Evolutionary conservation across 768 basidiomycete genomes (phyloP), one percentile per base, ranked within the genome.

Genomic region (Leccinum subtestaceum): DNA sequence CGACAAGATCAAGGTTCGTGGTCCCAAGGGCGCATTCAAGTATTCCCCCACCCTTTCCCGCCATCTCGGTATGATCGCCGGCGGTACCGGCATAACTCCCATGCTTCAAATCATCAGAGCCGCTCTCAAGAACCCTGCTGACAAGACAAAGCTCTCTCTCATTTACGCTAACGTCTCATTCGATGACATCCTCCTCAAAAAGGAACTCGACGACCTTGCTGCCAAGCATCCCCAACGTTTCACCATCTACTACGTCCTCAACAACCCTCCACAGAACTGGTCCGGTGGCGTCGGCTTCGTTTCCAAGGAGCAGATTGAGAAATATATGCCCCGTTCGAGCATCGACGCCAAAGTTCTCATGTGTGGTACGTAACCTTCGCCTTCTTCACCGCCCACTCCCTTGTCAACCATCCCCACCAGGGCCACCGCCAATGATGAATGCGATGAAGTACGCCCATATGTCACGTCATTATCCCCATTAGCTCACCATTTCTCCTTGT

Each of bases 61-160:
- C 64, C 86, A 90, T 67, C 77, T 99, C 58, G 89, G 93, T 70
- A 95, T 99, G 95, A 97, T 99, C 67, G 95, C 95, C 15, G 97
- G 97, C 51, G 97, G 97, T 38, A 98, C 97, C 2, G 97, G 97
- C 57, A 96, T 99, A 74, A 96, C 97, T 0, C 97, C 97, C 69
- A 98, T 98, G 96, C 87, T 97, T 67, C 96, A 99, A 72, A 92
- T 99, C 80, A 89, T 98, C 75, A 89, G 91, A 61, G 91, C 95
- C n/a, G 85, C 88, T 12, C 83, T 98, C 71, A 88, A 90, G 75
- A 93, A 95, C 74, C 86, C 92, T n/a, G 71, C 76, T 47, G 97
- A 99, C 81, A 78, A 70, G 61, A 98, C 96, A 43, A 84, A 80
- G 65, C 75, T 98, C 68, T 84, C 81, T 64, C 84, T 99, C 69